A percentile compares a stretch with the other conserved stretches of the same genome.
phyloP scores from a whole-genome alignment of 768 basidiomycete species.

The Tricholoma sp. region DNA sequence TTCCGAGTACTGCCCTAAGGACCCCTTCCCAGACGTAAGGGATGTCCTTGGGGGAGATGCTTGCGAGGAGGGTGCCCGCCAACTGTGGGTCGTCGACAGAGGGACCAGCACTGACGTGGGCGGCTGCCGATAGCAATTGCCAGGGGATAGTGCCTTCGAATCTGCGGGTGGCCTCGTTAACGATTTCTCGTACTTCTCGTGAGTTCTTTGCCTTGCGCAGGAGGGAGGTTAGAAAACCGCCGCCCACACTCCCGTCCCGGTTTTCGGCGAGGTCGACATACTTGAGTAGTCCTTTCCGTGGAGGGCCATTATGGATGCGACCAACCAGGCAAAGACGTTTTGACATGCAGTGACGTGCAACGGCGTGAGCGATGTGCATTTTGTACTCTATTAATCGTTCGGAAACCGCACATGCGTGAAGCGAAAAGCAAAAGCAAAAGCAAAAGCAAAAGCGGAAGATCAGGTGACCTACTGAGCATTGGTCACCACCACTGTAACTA shows the following conservation, averaged over 20 bases:
- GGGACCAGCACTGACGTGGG: neutral
- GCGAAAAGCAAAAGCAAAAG: too few species aligned
- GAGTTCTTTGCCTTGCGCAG: neutral
- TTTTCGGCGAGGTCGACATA: neutral
- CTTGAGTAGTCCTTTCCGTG: neutral
- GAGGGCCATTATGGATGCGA: constrained; percentile 1
- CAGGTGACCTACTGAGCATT: too few species aligned
- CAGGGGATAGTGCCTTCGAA: constrained; percentile 2
- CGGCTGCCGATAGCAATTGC: neutral
- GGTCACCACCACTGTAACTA: constrained; percentile 2
- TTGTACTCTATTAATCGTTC: neutral
- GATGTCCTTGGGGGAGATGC: neutral
- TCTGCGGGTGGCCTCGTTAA: neutral
- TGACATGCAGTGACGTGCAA: neutral
- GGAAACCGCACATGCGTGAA: too few species aligned
- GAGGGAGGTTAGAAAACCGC: neutral
- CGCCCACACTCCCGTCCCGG: neutral
- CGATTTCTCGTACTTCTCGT: neutral
- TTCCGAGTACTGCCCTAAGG: constrained; percentile 1
- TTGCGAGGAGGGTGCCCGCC: neutral
- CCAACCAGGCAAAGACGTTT: neutral
- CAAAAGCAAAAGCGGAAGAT: too few species aligned
- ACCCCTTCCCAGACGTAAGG: neutral
- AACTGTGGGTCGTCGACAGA: neutral
- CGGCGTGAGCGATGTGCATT: neutral